These are phyloP conservation scores for Candida arabinofermentans DNA, from an alignment of 805 yeast genomes.

Conservation along the genomic window DNA sequence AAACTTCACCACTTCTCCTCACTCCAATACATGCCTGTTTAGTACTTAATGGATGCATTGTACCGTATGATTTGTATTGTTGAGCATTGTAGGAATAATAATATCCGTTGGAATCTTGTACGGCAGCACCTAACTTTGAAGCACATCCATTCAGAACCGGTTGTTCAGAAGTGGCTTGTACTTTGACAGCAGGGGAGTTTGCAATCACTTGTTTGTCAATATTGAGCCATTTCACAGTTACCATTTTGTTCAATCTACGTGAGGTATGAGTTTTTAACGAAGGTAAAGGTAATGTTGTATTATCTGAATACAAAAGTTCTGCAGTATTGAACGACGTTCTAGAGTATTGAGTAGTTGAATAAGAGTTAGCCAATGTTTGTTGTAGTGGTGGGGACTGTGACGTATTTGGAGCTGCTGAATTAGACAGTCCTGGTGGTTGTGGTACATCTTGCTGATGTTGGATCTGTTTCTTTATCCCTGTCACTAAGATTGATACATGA, in stretches of 20 bases:
- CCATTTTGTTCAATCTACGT: constrained; percentile 26
- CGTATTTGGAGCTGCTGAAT: constrained; percentile 24
- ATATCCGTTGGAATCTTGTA: constrained; percentile 28
- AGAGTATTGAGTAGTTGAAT: constrained; percentile 34
- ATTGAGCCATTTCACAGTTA: constrained; percentile 69
- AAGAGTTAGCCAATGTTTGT: background rate
- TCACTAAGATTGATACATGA: constrained; percentile 50
- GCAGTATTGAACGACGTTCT: constrained; percentile 32
- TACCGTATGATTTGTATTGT: constrained; percentile 57
- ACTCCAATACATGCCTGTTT: constrained; percentile 70
- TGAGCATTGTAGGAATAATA: constrained; percentile 52
- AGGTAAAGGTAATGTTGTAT: constrained; percentile 18
- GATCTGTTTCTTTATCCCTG: constrained; percentile 41
- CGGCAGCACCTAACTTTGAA: constrained; percentile 32
- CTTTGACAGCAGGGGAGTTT: constrained; percentile 52
- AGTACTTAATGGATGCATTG: constrained; percentile 61
- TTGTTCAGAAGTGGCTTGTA: constrained; percentile 21
- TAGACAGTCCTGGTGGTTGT: constrained; percentile 5
- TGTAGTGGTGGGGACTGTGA: constrained; percentile 21
- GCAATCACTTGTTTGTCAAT: constrained; percentile 63
- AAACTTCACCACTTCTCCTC: constrained; percentile 57
- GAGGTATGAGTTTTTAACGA: constrained; percentile 22
- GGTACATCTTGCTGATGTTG: constrained; percentile 1
- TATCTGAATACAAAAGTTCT: constrained; percentile 47
- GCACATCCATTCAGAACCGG: constrained; percentile 33